Base-by-base conservation (phyloP, 768 basidiomycete species). In the Phlebiopsis gigantea region DNA sequence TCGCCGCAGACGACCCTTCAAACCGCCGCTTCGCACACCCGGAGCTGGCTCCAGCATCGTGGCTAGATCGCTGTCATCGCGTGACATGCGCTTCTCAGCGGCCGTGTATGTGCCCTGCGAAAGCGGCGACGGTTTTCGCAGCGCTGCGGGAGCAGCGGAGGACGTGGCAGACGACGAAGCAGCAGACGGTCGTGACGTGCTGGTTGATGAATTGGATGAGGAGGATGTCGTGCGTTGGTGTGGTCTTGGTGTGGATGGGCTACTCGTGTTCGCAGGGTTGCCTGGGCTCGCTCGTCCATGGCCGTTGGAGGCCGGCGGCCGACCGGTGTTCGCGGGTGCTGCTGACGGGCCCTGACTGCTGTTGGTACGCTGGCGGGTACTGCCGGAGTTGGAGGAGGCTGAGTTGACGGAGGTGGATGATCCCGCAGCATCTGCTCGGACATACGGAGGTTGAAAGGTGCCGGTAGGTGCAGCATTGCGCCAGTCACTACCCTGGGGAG, bases 341-440 rank as follows among this genome's bases (percentile, higher is more conserved):
- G 69, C 78, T 75, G 48, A 70, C 42, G 77, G 75, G 53, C 87
- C 87, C 63, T 88, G 88, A 61, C 78, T 82, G 66, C 87, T 88
- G 69, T 80, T 84, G 10, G 87, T 90, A 44, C 87, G 77, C 63
- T 81, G 85, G 19, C 88, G 82, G 48, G 79, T 70, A 52, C 82
- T 79, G 31, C 63, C 64, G 44, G 69, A 71, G 62, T 56, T 78
- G 67, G 53, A 74, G n/a, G 68, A 72, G 19, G 69, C 68, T 41
- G 91, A 92, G 67, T 85, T 88, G 61, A 93, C 76, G 0, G 91
- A 93, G 4, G 88, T 83, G 24, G 84, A 81, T 0, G 90, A 92
- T 45, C 81, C 83, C 6, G 91, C 87, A 7, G 90, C 90, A 56
- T 92, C 90, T 22, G 82, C 79, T 57, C 88, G 84, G 25, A 81